Percentiles rank a stretch among this genome's conserved stretches.
phyloP scores from a whole-genome alignment of 305 asterid species.

The Striga hermonthica region DNA sequence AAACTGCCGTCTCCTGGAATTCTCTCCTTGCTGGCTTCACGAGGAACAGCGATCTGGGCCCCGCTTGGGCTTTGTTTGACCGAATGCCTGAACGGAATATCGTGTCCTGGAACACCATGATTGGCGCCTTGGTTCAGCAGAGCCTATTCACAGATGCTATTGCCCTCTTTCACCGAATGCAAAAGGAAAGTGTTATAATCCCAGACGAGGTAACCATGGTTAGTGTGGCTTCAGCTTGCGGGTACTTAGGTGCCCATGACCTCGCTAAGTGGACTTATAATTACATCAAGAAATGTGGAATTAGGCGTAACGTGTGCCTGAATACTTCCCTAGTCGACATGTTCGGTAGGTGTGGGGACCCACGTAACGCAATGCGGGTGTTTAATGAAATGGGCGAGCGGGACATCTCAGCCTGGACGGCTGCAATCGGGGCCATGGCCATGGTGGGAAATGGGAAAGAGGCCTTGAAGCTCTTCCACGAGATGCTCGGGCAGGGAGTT shows the following conservation, averaged over 20 bases:
- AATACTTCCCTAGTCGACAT: conserved; percentile 50
- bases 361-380: conserved; percentile 42
- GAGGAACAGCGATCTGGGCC: conserved; percentile 44
- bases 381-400: conserved; percentile 38
- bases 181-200: conserved; percentile 35
- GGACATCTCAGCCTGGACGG: conserved; percentile 64
- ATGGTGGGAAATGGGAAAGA: conserved; percentile 50
- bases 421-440: conserved; percentile 53
- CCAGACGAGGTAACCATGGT: conserved; percentile 55
- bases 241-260: conserved; percentile 50
- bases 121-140: conserved; percentile 42
- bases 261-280: conserved; percentile 51
- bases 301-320: conserved; percentile 37
- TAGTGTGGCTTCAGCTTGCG: conserved; percentile 57
- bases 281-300: conserved; percentile 34
- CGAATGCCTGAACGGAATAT: conserved; percentile 49
- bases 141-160: conserved; percentile 45
- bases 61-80: conserved; percentile 35
- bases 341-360: conserved; percentile 62
- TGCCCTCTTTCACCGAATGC: conserved; percentile 47
- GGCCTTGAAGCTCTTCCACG: conserved; percentile 43
- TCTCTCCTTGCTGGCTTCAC: conserved; percentile 51
- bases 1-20: conserved; percentile 51
- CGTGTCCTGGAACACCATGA: conserved; percentile 59
- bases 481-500: conserved; percentile 40